Conservation (phyloP, 2,329 filamentous ascomycete species). For the Colletotrichum lentis region DNA sequence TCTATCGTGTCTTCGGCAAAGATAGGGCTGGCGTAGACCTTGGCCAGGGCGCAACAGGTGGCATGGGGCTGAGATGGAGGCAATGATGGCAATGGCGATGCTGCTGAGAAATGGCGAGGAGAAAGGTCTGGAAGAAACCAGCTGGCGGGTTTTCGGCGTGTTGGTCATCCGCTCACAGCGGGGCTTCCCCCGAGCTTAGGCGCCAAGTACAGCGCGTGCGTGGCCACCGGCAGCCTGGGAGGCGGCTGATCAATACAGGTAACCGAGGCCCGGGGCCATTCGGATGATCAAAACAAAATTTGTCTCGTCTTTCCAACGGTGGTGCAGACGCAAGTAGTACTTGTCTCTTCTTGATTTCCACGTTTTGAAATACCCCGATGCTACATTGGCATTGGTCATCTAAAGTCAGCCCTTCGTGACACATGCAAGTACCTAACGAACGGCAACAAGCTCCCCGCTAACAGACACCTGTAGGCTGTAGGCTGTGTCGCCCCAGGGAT, state of each 20-base stretch:
- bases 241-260: slow-evolving; percentile 11
- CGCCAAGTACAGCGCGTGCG: slow-evolving; percentile 34
- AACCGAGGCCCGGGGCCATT: background rate
- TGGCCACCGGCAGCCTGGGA: slow-evolving; percentile 27
- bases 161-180: slow-evolving; percentile 24
- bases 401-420: background rate
- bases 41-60: background rate
- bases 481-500: background rate
- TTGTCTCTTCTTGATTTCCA: background rate
- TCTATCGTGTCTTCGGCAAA: background rate
- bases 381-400: slow-evolving; percentile 4
- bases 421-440: slow-evolving; percentile 3
- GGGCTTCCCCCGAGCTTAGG: slow-evolving; percentile 20
- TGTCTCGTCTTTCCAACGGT: no score
- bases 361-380: no score
- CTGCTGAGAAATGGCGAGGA: slow-evolving; percentile 33
- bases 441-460: slow-evolving; percentile 1
- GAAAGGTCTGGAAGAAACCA: slow-evolving; percentile 37
- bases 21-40: slow-evolving; percentile 14
- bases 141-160: slow-evolving; percentile 25
- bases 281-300: background rate
- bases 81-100: slow-evolving; percentile 9
- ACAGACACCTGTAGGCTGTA: no score
- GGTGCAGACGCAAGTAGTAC: background rate
- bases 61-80: slow-evolving; percentile 17